Conservation (phyloP, 768 basidiomycete species). For the Russula sp. region DNA sequence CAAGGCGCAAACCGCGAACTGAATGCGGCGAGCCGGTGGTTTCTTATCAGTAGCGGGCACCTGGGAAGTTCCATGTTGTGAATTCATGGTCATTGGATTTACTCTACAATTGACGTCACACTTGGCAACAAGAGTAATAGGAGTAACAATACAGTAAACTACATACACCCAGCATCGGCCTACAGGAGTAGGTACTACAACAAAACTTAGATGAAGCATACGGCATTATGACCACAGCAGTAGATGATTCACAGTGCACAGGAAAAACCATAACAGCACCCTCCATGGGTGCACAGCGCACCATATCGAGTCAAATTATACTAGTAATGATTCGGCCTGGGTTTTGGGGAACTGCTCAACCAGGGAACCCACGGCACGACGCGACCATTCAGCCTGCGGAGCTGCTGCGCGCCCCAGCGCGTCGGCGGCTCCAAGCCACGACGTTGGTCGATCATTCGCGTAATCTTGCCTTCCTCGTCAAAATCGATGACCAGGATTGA, state of each 20-base stretch:
- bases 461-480: slow-evolving; percentile 59
- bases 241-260: not conserved
- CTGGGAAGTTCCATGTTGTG: not conserved
- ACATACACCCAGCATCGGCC: not conserved
- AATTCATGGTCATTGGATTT: not conserved
- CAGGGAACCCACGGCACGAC: slow-evolving; percentile 48
- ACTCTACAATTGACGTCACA: too few relatives aligned
- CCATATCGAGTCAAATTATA: not conserved
- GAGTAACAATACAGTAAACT: not conserved
- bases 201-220: not conserved
- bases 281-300: not conserved
- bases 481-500: slow-evolving; percentile 60
- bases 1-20: not conserved
- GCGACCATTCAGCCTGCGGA: slow-evolving; percentile 48
- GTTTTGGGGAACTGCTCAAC: slow-evolving; percentile 47
- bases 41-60: not conserved
- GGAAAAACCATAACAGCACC: not conserved
- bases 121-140: too few relatives aligned
- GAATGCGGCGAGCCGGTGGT: not conserved
- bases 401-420: slow-evolving; percentile 40
- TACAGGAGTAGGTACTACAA: not conserved
- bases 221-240: not conserved
- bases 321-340: slow-evolving; percentile 13
- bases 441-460: slow-evolving; percentile 54
- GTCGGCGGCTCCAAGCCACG: slow-evolving; percentile 48